A percentile compares a stretch with the other conserved stretches of the same genome.
phyloP scores from a whole-genome alignment of 768 basidiomycete species.

The Lactarius trivialis region DNA sequence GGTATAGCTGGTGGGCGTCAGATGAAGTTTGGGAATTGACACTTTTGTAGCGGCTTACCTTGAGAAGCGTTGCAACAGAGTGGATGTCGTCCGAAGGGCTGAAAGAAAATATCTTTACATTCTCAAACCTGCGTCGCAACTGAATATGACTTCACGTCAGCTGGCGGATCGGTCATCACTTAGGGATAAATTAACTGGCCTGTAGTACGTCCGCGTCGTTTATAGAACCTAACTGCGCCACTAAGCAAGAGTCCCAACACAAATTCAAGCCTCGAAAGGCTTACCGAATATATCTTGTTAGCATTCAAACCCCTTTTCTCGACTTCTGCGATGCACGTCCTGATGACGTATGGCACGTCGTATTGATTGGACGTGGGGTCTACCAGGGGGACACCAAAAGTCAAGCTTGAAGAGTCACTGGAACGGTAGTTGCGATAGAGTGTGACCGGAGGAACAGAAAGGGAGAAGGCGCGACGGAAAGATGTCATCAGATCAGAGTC shows the following conservation, averaged over 20 bases:
- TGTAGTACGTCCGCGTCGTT: constrained; percentile 78
- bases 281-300: constrained; percentile 76
- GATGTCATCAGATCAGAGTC: constrained; percentile 46
- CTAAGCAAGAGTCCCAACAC: constrained; percentile 6
- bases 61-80: constrained; percentile 76
- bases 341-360: constrained; percentile 72
- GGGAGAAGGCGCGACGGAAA: constrained; percentile 56
- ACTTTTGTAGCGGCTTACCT: constrained; percentile 41
- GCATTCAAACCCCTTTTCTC: constrained; percentile 70
- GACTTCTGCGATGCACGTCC: constrained; percentile 75
- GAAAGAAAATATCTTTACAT: constrained; percentile 71
- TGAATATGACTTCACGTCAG: constrained; percentile 28
- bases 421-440: constrained; percentile 73
- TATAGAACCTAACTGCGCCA: constrained; percentile 54
- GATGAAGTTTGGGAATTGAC: background rate
- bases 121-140: constrained; percentile 84
- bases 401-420: constrained; percentile 79
- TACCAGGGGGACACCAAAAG: constrained; percentile 82
- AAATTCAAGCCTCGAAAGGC: constrained; percentile 20
- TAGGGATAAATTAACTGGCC: constrained; percentile 35
- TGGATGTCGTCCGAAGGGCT: constrained; percentile 70
- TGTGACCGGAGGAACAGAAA: constrained; percentile 61
- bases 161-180: background rate
- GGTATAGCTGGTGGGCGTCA: constrained; percentile 49
- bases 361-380: constrained; percentile 84